Evolutionary conservation across 2,329 filamentous ascomycete species (phyloP).

Genomic region (Colletotrichum limetticola): DNA sequence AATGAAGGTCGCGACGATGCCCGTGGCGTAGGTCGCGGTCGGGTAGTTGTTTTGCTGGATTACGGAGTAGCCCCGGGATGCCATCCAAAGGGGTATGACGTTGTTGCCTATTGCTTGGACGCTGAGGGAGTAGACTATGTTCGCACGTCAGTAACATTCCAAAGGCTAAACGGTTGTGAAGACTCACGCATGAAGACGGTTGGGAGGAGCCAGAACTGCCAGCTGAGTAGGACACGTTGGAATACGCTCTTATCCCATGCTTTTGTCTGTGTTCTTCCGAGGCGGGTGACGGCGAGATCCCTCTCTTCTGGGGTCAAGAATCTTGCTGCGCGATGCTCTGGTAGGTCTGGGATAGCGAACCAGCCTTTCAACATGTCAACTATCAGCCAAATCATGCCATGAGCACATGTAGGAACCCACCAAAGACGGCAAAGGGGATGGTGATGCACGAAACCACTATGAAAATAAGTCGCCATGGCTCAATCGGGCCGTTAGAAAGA

Average conservation of each 20-base stretch:
- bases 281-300: conserved; percentile 48
- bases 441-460: conserved; percentile 55
- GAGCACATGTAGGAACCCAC: conserved; percentile 34
- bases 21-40: conserved; percentile 52
- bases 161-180: neutral
- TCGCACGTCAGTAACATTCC: neutral
- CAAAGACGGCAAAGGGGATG: conserved; percentile 52
- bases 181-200: conserved; percentile 55
- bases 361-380: conserved; percentile 45
- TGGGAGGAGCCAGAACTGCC: conserved; percentile 58
- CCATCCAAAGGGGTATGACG: conserved; percentile 57
- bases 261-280: conserved; percentile 42
- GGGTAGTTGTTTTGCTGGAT: conserved; percentile 58
- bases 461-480: conserved; percentile 56
- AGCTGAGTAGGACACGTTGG: conserved; percentile 44
- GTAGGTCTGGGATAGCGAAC: conserved; percentile 56
- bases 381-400: too few species aligned
- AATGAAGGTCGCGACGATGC: conserved; percentile 52
- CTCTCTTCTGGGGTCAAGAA: conserved; percentile 49
- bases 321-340: conserved; percentile 52
- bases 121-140: conserved; percentile 52
- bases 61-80: conserved; percentile 52
- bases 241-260: conserved; percentile 16
- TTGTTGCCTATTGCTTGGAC: conserved; percentile 56
- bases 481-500: conserved; percentile 47